phyloP scores from a whole-genome alignment of 2,329 filamentous ascomycete species.

The Aureobasidium sp. region DNA sequence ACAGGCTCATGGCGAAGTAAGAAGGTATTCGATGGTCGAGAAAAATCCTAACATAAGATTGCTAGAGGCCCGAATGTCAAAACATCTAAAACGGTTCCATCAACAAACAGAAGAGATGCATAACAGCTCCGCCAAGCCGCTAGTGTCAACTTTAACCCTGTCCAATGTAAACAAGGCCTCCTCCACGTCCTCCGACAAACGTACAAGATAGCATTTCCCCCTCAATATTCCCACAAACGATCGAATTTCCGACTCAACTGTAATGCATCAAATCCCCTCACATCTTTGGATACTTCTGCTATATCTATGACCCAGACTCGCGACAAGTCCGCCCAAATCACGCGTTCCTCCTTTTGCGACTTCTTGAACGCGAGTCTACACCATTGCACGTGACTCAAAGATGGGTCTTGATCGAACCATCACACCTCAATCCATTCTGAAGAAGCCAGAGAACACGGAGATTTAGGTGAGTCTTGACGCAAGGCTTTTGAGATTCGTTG shows the following conservation, averaged over 20 bases:
- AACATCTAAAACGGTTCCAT: conserved; percentile 8
- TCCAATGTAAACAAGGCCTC: conserved; percentile 7
- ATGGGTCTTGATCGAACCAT: not conserved
- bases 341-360: not conserved
- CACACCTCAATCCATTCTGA: not conserved
- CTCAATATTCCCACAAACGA: not conserved
- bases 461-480: not conserved
- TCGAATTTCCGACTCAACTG: not conserved
- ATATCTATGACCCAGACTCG: not conserved
- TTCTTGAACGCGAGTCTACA: conserved; percentile 3
- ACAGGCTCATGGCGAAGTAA: conserved; percentile 12
- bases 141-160: conserved; percentile 4
- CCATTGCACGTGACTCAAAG: not conserved
- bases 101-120: conserved; percentile 9
- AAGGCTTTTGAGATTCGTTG: not conserved
- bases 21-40: conserved; percentile 11
- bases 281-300: not conserved
- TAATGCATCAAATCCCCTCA: not conserved
- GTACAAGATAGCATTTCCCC: not conserved
- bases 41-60: conserved; percentile 8
- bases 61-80: conserved; percentile 6
- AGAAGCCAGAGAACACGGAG: not conserved
- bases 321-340: not conserved
- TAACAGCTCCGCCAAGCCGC: conserved; percentile 1
- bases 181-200: not conserved